phyloP scores from a whole-genome alignment of 2,329 filamentous ascomycete species.

The Leptographium wingfieldii region DNA sequence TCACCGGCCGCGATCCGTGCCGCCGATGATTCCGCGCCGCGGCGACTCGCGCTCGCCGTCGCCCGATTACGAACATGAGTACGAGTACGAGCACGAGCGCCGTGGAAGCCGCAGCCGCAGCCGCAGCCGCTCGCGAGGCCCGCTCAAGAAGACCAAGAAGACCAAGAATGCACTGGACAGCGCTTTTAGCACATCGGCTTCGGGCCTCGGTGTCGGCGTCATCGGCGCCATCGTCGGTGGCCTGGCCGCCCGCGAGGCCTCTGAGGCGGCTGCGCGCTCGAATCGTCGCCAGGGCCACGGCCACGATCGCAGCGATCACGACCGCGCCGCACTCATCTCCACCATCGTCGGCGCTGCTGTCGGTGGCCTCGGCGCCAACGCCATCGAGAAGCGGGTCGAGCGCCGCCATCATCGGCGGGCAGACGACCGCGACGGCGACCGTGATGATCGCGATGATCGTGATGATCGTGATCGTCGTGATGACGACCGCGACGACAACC shows the following conservation, averaged over 20 bases:
- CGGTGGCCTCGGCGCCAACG: conserved; percentile 41
- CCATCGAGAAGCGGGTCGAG: conserved; percentile 31
- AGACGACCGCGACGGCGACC: conserved; percentile 9
- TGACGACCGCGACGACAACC: neutral
- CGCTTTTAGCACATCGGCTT: conserved; percentile 34
- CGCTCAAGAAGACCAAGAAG: conserved; percentile 27
- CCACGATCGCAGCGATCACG: conserved; percentile 13
- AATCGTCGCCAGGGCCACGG: conserved; percentile 14
- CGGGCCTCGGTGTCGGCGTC: conserved; percentile 37
- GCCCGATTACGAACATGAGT: neutral
- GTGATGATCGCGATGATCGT: neutral
- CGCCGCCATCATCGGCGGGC: conserved; percentile 20
- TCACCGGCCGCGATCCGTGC: conserved; percentile 18
- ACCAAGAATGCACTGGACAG: conserved; percentile 29
- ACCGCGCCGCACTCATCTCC: conserved; percentile 26
- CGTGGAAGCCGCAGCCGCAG: neutral
- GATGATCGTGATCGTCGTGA: conserved; percentile 3
- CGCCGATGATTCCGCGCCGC: conserved; percentile 9
- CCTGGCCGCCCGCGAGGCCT: conserved; percentile 33
- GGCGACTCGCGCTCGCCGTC: conserved; percentile 3
- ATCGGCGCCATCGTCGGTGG: conserved; percentile 43
- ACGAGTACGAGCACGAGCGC: neutral
- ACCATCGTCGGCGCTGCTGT: conserved; percentile 42
- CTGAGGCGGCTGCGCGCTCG: conserved; percentile 17
- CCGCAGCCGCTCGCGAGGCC: conserved; percentile 14